Evolutionary conservation across 192 early-diverging fungal genomes (phyloP), one percentile per base, ranked within the genome.

Genomic region (Entophlyctis luteolus): DNA sequence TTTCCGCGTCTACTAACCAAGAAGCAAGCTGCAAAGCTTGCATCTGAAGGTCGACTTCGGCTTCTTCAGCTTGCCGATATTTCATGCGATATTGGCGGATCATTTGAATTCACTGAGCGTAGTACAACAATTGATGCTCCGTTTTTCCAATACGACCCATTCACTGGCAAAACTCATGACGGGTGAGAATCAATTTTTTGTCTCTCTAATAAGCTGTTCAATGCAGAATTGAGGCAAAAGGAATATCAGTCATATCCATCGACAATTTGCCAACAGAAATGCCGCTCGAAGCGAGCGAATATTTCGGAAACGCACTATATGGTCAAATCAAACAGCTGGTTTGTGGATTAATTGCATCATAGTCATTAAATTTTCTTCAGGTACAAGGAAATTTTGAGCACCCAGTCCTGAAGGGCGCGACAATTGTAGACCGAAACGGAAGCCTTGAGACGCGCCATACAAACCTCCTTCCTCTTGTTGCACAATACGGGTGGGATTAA

Each of bases 261-360:
- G 96, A 98, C 69, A 98, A 96, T 69, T 75, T 98, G 37, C 96
- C 96, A 1, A 91, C 96, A 1, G 96, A 98, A 78, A 79, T 98
- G 63, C 96, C 96, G 3, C 72, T 95, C 22, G 94, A 97, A 68
- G 91, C 94, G 32, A 95, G 93, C 74, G 79, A 93, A 72, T 90
- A 92, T 76, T 98, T 98, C 78, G 89, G 91, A 63, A 84, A 90
- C 56, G 80, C 90, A 5, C 77, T 98, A 14, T 88, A 85, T 58
- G 93, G 34, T 16, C 45, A 62, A 57, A 45, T 59, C 28, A 53
- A 62, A 32, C 58, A 46, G 14, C 18, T 72, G 39, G 42, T 56
- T 3, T 12, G n/a, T 12, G 39, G 39, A 8, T 12, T n/a, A 12
- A n/a, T n/a, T 12, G n/a, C 39, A 12, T 42, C 10, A 42, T n/a